phyloP scores from a whole-genome alignment of 352 stramenopile species.

The Blastocystis sp. region DNA sequence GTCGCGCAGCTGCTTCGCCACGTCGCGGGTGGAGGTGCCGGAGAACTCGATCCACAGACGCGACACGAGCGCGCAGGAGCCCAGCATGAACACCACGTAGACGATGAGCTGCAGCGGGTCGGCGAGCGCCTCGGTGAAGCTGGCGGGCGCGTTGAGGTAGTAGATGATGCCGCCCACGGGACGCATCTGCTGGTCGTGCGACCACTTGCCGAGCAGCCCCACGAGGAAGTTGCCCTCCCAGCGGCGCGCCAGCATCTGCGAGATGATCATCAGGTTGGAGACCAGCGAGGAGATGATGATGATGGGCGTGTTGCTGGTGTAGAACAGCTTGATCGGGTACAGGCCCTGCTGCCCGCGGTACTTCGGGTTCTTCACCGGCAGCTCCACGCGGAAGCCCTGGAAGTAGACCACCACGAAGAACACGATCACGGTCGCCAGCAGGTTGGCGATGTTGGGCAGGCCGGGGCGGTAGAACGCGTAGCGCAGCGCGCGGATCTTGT shows the following conservation, averaged over 20 bases:
- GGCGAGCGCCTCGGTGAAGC: conserved; percentile 91
- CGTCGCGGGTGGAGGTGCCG: conserved; percentile 90
- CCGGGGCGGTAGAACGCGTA: conserved; percentile 98
- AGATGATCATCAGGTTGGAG: conserved; percentile 98
- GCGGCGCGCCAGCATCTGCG: conserved; percentile 97
- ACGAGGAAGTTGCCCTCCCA: conserved; percentile 96
- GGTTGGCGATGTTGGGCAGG: conserved; percentile 96
- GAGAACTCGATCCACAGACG: conserved; percentile 99
- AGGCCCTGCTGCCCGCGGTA: conserved; percentile 95
- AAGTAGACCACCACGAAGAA: conserved; percentile 99
- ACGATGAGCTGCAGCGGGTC: conserved; percentile 96
- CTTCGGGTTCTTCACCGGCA: conserved; percentile 96
- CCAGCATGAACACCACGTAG: conserved; percentile 97
- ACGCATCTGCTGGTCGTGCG: conserved; percentile 93
- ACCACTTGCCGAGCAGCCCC: conserved; percentile 92
- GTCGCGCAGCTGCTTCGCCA: conserved; percentile 96
- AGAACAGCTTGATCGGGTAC: conserved; percentile 99
- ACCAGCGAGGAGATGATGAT: conserved; percentile 84
- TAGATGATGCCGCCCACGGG: conserved; percentile 92
- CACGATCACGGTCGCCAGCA: conserved; percentile 95
- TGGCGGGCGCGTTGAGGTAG: conserved; percentile 93
- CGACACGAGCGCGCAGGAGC: conserved; percentile 94
- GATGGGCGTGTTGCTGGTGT: conserved; percentile 95
- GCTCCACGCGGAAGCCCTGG: conserved; percentile 86
- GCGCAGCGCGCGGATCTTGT: conserved; percentile 94